A percentile compares a stretch with the other conserved stretches of the same genome.
These are phyloP conservation scores for Pichia sp. DNA, from an alignment of 1,139 yeast genomes.

Conservation along the genomic window DNA sequence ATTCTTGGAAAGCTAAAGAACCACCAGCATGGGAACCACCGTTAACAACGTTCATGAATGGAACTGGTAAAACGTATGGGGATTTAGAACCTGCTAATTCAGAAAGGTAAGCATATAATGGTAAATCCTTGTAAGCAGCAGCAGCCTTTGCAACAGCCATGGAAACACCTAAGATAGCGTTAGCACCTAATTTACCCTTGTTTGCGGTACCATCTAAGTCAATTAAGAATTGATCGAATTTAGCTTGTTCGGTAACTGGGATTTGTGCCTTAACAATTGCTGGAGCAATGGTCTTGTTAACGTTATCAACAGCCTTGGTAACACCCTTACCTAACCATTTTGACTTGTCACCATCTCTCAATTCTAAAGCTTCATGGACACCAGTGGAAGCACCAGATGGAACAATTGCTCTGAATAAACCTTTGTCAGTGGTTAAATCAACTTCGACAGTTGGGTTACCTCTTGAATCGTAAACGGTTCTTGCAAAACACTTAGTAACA, in stretches of 20 bases:
- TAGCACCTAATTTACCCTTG: slow-evolving; percentile 93
- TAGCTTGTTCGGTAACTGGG: slow-evolving; percentile 71
- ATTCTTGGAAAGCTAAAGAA: slow-evolving; percentile 95
- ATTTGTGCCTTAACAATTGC: slow-evolving; percentile 69
- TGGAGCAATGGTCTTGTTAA: slow-evolving; percentile 83
- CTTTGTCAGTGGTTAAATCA: slow-evolving; percentile 78
- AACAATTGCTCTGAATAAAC: slow-evolving; percentile 85
- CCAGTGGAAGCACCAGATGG: slow-evolving; percentile 98
- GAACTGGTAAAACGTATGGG: slow-evolving; percentile 87
- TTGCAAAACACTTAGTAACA: slow-evolving; percentile 63
- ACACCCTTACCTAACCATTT: slow-evolving; percentile 98
- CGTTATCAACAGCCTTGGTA: slow-evolving; percentile 83
- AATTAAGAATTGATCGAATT: slow-evolving; percentile 72
- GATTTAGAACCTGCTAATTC: slow-evolving; percentile 58
- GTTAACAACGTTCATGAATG: slow-evolving; percentile 94
- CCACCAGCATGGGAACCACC: slow-evolving; percentile 99
- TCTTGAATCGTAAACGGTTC: slow-evolving; percentile 95
- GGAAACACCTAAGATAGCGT: slow-evolving; percentile 92
- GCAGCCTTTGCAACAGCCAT: slow-evolving; percentile 91
- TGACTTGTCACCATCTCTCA: slow-evolving; percentile 90
- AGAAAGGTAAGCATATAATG: slow-evolving; percentile 81
- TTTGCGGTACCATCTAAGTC: slow-evolving; percentile 86
- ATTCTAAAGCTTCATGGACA: slow-evolving; percentile 89
- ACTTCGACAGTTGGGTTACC: slow-evolving; percentile 99
- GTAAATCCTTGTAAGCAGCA: slow-evolving; percentile 83